phyloP scores from a whole-genome alignment of 257 asterid species.

The Penstemon newberryi region DNA sequence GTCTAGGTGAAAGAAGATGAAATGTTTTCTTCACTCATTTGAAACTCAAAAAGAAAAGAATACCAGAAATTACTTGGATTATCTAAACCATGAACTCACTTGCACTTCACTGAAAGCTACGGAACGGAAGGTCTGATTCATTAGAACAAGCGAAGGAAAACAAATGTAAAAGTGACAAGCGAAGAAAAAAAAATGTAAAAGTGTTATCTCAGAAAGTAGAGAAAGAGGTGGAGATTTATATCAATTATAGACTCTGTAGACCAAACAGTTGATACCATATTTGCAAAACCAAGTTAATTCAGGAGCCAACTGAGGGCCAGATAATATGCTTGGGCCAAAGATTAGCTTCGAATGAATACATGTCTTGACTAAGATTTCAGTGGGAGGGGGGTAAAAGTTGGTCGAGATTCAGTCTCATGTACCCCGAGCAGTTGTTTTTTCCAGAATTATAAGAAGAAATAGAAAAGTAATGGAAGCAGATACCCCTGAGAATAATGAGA shows the following conservation, averaged over 20 bases:
- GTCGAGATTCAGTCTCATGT: not conserved
- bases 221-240: not conserved
- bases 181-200: not conserved
- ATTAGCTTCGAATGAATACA: not conserved
- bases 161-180: not conserved
- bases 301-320: not conserved
- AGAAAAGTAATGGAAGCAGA: constrained; percentile 7
- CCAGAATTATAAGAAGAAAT: not conserved
- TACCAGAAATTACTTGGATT: not conserved
- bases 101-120: constrained; percentile 17
- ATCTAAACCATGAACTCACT: not conserved
- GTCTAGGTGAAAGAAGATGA: not conserved
- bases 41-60: not conserved
- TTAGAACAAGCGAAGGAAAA: not conserved
- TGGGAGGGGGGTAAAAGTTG: not conserved
- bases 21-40: not conserved
- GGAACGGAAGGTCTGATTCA: not conserved
- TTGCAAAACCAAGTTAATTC: not conserved
- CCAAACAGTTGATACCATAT: not conserved
- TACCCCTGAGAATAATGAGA: constrained; percentile 16
- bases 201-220: not conserved
- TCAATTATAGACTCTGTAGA: too few relatives aligned
- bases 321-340: not conserved
- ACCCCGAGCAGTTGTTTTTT: not conserved
- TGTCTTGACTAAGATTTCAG: not conserved